Evolutionary conservation across 345 rosid species (phyloP).

Genomic region (Rhodamnia argentea): DNA sequence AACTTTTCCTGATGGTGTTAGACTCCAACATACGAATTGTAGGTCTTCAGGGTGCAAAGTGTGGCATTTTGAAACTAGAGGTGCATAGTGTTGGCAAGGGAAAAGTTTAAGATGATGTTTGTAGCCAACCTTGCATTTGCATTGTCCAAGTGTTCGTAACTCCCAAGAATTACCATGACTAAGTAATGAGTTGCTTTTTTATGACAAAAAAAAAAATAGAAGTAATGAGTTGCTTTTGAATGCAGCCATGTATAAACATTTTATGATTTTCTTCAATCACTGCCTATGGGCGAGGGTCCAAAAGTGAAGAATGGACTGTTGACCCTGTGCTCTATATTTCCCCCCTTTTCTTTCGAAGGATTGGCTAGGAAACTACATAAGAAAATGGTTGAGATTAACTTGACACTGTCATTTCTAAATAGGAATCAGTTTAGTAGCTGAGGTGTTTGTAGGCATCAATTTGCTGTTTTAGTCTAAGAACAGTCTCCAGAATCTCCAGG

Average conservation of each 20-base stretch:
- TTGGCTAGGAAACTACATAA: not conserved
- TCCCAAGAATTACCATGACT: not conserved
- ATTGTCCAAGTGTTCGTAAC: not conserved
- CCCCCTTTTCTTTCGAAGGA: not conserved
- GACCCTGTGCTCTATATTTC: not conserved
- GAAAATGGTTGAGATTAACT: not conserved
- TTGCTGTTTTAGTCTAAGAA: not conserved
- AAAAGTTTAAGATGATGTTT: not conserved
- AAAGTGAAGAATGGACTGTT: not conserved
- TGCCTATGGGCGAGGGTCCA: not conserved
- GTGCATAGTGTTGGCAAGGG: not conserved
- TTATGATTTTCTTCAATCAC: not conserved
- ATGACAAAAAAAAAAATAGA: not conserved
- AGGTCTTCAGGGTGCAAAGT: not conserved
- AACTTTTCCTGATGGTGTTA: not conserved
- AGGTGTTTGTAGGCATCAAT: not conserved
- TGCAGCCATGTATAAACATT: not conserved
- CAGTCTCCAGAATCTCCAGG: not conserved
- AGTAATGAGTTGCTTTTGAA: not conserved
- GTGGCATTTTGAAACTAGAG: not conserved
- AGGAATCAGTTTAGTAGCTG: not conserved
- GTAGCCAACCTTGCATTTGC: not conserved
- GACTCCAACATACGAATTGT: not conserved
- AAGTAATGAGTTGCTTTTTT: not conserved
- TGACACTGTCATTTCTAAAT: not conserved